Evolutionary conservation across 495 filamentous ascomycete genomes (phyloP), one percentile per base, ranked within the genome.

Genomic region (Aspergillus mulundensis): DNA sequence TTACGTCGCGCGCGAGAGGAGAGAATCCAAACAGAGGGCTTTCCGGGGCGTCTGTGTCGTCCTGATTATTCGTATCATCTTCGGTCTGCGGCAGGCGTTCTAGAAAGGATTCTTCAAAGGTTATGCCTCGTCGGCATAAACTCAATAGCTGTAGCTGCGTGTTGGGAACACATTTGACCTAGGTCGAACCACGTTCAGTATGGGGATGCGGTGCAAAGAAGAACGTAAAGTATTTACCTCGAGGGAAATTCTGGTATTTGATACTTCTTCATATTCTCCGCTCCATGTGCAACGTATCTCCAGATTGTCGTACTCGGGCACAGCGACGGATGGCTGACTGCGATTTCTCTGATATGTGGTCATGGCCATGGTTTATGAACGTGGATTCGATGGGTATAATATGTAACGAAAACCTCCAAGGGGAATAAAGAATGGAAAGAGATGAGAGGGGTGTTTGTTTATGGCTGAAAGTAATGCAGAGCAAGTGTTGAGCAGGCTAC

Each of bases 201-300:
- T 32, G 24, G 23, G 40, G 0, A 30, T 16, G 40, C 20, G 20
- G 7, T 18, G 25, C 34, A 42, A 7, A 8, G 25, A 8, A 28
- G 8, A 2, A 40, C 32, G 21, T 40, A 12, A 18, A 41, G 5
- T 38, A 30, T 60, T 55, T 66, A 75, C 72, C 60, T 75, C 70
- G 15, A 75, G 46, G 3, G 60, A 52, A 4, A 76, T 61, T 28
- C 46, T 62, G 42, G 71, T 47, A 11, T 63, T 55, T n/a, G 69
- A 70, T 10, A 61, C 60, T 12, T 68, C 58, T 1, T 50, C 32
- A 10, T 57, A 56, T 7, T 68, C 61, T 5, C 69, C 72, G 47
- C 50, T 59, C 73, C 73, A 76, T 15, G 64, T 61, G 12, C 66
- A 67, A 42, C 54, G 64, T 15, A 76, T 25, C 21, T 74, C 70